Evolutionary conservation across 1,139 yeast species (phyloP).

Genomic region (Blastobotrys persicus): DNA sequence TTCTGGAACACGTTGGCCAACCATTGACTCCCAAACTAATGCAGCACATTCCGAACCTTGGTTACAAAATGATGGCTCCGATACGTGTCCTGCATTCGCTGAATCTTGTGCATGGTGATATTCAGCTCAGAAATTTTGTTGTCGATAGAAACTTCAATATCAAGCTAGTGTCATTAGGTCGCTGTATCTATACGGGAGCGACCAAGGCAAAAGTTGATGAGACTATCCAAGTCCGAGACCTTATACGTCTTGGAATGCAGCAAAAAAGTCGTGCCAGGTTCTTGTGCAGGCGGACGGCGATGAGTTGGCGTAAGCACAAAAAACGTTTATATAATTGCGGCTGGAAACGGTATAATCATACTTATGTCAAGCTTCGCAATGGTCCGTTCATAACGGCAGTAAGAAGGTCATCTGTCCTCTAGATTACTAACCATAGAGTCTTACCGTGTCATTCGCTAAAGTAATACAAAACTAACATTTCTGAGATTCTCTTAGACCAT

Average conservation of each 20-base stretch:
- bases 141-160: conserved; percentile 8
- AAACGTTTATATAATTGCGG: neutral
- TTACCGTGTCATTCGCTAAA: neutral
- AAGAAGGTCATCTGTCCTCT: neutral
- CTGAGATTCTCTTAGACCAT: too few species aligned
- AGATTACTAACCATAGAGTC: neutral
- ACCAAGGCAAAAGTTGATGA: conserved; percentile 13
- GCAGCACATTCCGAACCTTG: conserved; percentile 8
- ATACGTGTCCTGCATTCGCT: conserved; percentile 11
- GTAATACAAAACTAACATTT: neutral
- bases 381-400: neutral
- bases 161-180: conserved; percentile 6
- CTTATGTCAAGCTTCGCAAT: conserved; percentile 4
- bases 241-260: conserved; percentile 6
- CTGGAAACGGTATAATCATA: conserved; percentile 1
- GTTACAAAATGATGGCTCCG: conserved; percentile 11
- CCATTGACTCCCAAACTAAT: conserved; percentile 6
- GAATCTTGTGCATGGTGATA: conserved; percentile 11
- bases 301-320: conserved; percentile 7
- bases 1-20: conserved; percentile 12
- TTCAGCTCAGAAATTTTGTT: conserved; percentile 11
- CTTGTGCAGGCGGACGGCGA: neutral
- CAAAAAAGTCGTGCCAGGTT: neutral
- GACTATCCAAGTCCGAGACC: conserved; percentile 10
- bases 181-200: conserved; percentile 13